These are phyloP conservation scores for Saccharomycopsis hybrid DNA, from an alignment of 1,139 yeast species.

Conservation along the genomic window DNA sequence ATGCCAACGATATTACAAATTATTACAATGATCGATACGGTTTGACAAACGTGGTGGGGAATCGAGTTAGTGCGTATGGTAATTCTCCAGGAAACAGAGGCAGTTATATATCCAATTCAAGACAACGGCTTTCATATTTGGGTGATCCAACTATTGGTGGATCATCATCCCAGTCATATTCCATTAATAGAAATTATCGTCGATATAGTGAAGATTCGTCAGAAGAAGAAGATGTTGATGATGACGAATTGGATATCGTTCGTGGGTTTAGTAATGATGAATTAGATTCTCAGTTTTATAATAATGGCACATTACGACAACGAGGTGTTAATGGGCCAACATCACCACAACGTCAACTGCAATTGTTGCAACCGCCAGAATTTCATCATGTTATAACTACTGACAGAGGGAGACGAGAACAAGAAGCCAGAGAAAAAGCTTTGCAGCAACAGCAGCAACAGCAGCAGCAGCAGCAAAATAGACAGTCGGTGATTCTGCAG, in stretches of 20 bases:
- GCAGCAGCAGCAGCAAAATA: not conserved
- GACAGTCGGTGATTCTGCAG: not conserved
- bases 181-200: conserved; percentile 6
- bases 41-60: not conserved
- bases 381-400: conserved; percentile 19
- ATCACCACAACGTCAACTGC: not conserved
- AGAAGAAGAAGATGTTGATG: conserved; percentile 9
- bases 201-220: conserved; percentile 10
- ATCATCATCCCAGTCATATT: conserved; percentile 9
- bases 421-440: conserved; percentile 5
- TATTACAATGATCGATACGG: conserved; percentile 17
- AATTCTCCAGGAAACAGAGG: conserved; percentile 6
- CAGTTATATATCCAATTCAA: conserved; percentile 4
- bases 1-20: conserved; percentile 3
- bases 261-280: conserved; percentile 3
- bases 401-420: conserved; percentile 13
- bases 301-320: not conserved
- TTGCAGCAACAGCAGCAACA: conserved; percentile 6
- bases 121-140: conserved; percentile 13
- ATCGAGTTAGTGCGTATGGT: not conserved
- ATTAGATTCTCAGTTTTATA: not conserved
- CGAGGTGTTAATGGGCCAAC: not conserved
- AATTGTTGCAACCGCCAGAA: not conserved
- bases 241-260: conserved; percentile 4
- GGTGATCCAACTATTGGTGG: conserved; percentile 8